phyloP scores from a whole-genome alignment of 2,329 filamentous ascomycete species.

The Venturia nashicola region DNA sequence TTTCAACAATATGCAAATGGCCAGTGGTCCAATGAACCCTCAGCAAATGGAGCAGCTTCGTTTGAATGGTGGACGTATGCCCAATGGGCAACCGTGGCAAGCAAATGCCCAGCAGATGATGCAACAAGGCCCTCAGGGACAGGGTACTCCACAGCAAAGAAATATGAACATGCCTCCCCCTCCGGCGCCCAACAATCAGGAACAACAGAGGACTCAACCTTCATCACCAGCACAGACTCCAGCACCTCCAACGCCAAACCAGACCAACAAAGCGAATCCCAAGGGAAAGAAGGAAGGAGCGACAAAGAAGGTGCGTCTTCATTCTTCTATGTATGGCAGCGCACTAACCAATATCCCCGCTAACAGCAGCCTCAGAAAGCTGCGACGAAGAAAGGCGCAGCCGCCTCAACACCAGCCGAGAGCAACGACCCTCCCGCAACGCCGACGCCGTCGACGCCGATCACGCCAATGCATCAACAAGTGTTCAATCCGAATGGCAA shows the following conservation, averaged over 20 bases:
- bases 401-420: conserved; percentile 28
- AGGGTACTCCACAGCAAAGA: conserved; percentile 62
- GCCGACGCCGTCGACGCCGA: conserved; percentile 35
- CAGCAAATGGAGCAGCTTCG: conserved; percentile 44
- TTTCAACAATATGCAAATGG: conserved; percentile 36
- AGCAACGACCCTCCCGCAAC: conserved; percentile 33
- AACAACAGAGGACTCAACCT: conserved; percentile 29
- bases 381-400: conserved; percentile 27
- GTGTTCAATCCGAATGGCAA: conserved; percentile 7
- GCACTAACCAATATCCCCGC: conserved; percentile 14
- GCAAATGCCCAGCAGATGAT: conserved; percentile 34
- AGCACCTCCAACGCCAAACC: conserved; percentile 65
- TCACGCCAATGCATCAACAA: conserved; percentile 31
- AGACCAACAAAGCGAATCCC: conserved; percentile 58
- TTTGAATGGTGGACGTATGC: conserved; percentile 14
- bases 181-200: conserved; percentile 29
- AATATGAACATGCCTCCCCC: conserved; percentile 43
- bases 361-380: conserved; percentile 28
- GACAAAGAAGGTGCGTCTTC: conserved; percentile 11
- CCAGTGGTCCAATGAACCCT: conserved; percentile 28
- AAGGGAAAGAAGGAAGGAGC: conserved; percentile 55
- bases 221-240: conserved; percentile 33
- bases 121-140: conserved; percentile 39
- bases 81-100: conserved; percentile 16
- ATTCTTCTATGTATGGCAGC: conserved; percentile 12